phyloP scores from a whole-genome alignment of 2,329 filamentous ascomycete genomes.

The Thielaviopsis ethacetica region DNA sequence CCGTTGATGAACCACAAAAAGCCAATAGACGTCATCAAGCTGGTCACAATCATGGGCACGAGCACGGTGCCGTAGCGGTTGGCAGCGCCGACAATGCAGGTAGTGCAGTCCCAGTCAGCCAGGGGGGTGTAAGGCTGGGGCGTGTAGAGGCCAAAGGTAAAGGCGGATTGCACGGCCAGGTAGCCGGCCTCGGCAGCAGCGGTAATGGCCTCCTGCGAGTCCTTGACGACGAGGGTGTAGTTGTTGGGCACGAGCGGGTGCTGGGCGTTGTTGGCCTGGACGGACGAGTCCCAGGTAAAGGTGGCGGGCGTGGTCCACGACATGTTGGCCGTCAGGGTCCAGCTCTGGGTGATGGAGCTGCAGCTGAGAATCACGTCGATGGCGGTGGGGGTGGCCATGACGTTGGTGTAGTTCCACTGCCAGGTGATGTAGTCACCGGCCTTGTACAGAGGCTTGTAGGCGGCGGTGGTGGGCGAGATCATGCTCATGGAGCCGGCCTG shows the following conservation, averaged over 20 bases:
- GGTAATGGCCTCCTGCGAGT: conserved; percentile 34
- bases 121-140: conserved; percentile 34
- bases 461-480: conserved; percentile 31
- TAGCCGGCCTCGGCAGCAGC: conserved; percentile 39
- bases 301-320: conserved; percentile 33
- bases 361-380: conserved; percentile 44
- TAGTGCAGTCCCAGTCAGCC: conserved; percentile 36
- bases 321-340: conserved; percentile 49
- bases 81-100: conserved; percentile 33
- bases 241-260: conserved; percentile 34
- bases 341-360: conserved; percentile 33
- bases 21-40: conserved; percentile 37
- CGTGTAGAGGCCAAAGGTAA: conserved; percentile 43
- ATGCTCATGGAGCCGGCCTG: conserved; percentile 32
- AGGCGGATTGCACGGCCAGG: conserved; percentile 29
- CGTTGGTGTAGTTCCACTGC: conserved; percentile 49
- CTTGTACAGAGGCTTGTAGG: conserved; percentile 36
- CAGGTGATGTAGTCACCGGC: conserved; percentile 44
- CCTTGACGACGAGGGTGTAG: conserved; percentile 47
- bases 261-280: conserved; percentile 28
- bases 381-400: conserved; percentile 40
- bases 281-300: conserved; percentile 42
- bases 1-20: conserved; percentile 50
- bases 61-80: not conserved
- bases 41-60: conserved; percentile 21